These are phyloP conservation scores for Clavulina sp. DNA, from an alignment of 768 basidiomycete genomes.

Conservation along the genomic window DNA sequence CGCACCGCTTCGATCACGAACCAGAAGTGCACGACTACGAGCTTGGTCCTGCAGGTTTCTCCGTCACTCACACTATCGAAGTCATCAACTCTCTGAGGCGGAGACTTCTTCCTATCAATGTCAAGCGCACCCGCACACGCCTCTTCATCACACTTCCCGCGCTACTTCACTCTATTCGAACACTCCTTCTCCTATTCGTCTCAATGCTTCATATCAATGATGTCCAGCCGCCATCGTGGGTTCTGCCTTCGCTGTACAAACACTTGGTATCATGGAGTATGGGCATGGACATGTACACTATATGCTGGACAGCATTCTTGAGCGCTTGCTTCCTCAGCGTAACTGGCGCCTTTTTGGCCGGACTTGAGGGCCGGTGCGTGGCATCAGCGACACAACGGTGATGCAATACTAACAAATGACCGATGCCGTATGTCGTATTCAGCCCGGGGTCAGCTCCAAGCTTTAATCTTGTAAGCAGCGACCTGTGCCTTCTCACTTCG, in stretches of 20 bases:
- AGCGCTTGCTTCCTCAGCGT: slow-evolving; percentile 47
- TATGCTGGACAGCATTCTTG: slow-evolving; percentile 62
- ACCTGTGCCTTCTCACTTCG: no score
- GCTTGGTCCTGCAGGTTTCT: neutral
- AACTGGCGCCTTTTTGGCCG: slow-evolving; percentile 47
- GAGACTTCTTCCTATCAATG: slow-evolving; percentile 43
- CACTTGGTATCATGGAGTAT: slow-evolving; percentile 29
- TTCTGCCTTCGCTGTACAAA: slow-evolving; percentile 16
- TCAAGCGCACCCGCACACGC: slow-evolving; percentile 42
- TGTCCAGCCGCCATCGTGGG: slow-evolving; percentile 20
- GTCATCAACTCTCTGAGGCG: slow-evolving; percentile 17
- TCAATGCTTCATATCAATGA: slow-evolving; percentile 41
- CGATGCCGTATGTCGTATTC: neutral
- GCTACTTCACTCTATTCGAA: slow-evolving; percentile 39
- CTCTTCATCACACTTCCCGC: slow-evolving; percentile 44
- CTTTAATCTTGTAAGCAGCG: slow-evolving; percentile 41
- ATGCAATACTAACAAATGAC: neutral
- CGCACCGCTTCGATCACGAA: slow-evolving; percentile 15
- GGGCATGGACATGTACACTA: slow-evolving; percentile 35
- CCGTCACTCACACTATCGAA: slow-evolving; percentile 13
- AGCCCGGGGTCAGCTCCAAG: neutral
- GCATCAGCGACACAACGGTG: neutral
- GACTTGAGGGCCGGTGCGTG: slow-evolving; percentile 36
- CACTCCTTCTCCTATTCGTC: slow-evolving; percentile 38
- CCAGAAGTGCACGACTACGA: neutral